Conservation (phyloP, 495 filamentous ascomycete species). For the Daldinia decipiens region DNA sequence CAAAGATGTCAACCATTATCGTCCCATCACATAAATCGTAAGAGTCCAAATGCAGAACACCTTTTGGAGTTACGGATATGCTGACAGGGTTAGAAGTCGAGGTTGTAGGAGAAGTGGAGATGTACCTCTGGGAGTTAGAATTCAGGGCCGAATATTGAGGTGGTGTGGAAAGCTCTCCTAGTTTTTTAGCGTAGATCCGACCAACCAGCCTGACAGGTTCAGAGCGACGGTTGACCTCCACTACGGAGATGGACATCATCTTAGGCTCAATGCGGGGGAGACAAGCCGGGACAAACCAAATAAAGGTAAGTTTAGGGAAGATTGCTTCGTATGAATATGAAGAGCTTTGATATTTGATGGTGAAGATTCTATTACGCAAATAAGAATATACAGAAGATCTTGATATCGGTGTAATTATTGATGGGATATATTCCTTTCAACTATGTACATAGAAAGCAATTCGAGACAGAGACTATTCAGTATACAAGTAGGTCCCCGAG, state of each 20-base stretch:
- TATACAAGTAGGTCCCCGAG: background rate
- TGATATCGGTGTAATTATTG: background rate
- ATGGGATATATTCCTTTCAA: background rate
- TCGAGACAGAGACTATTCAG: background rate
- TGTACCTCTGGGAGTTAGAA: conserved; percentile 25
- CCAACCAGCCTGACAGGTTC: conserved; percentile 38
- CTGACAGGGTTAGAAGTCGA: conserved; percentile 28
- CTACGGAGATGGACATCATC: conserved; percentile 40
- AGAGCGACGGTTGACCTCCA: conserved; percentile 28
- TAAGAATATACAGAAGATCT: background rate
- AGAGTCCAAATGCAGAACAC: conserved; percentile 4
- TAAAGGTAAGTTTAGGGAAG: conserved; percentile 10
- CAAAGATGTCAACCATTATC: background rate
- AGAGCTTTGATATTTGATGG: background rate
- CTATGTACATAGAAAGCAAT: background rate
- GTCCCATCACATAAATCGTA: conserved; percentile 1
- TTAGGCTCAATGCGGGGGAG: conserved; percentile 50
- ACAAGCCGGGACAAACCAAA: conserved; percentile 23
- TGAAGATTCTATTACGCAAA: background rate
- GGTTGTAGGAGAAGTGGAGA: conserved; percentile 41
- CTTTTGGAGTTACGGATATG: conserved; percentile 16
- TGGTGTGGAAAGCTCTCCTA: conserved; percentile 31
- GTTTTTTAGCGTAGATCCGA: conserved; percentile 25
- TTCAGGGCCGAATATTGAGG: conserved; percentile 32
- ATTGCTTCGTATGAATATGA: conserved; percentile 18